phyloP scores from a whole-genome alignment of 805 yeast species.

The Vanderwaltozyma verrucispora region DNA sequence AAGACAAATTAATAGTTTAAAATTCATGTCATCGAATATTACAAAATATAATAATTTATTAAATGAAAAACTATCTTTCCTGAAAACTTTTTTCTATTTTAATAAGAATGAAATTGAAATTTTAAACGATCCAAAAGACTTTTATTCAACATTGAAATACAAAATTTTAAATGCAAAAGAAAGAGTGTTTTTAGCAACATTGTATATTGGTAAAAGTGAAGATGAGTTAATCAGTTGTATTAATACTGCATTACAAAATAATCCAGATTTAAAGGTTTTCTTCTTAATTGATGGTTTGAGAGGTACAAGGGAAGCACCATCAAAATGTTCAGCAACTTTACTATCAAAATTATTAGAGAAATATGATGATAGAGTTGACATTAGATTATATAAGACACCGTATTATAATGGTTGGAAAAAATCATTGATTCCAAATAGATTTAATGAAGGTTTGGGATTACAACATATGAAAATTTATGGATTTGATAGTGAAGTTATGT shows the following conservation, averaged over 20 bases:
- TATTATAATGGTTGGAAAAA: constrained; percentile 60
- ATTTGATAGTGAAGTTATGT: constrained; percentile 77
- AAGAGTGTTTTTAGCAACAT: constrained; percentile 70
- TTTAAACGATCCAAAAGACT: constrained; percentile 55
- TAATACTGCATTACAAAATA: constrained; percentile 45
- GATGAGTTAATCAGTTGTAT: constrained; percentile 60
- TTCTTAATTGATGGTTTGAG: constrained; percentile 80
- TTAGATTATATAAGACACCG: constrained; percentile 87
- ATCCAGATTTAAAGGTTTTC: constrained; percentile 54
- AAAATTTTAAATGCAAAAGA: constrained; percentile 53
- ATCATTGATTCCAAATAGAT: constrained; percentile 60
- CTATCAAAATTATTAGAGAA: constrained; percentile 56
- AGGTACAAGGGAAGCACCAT: constrained; percentile 89
- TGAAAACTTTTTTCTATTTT: constrained; percentile 42
- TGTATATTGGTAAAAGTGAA: constrained; percentile 80
- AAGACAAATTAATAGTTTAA: too few species aligned
- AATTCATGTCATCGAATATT: too few species aligned
- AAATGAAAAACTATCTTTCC: neutral
- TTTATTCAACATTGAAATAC: constrained; percentile 52
- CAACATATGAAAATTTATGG: constrained; percentile 98
- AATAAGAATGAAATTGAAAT: constrained; percentile 48
- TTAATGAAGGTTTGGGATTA: constrained; percentile 84
- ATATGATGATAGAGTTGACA: constrained; percentile 58
- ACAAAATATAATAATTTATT: neutral
- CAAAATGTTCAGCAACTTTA: constrained; percentile 63